phyloP scores from a whole-genome alignment of 2,329 filamentous ascomycete genomes.

The Aureobasidium sp. region DNA sequence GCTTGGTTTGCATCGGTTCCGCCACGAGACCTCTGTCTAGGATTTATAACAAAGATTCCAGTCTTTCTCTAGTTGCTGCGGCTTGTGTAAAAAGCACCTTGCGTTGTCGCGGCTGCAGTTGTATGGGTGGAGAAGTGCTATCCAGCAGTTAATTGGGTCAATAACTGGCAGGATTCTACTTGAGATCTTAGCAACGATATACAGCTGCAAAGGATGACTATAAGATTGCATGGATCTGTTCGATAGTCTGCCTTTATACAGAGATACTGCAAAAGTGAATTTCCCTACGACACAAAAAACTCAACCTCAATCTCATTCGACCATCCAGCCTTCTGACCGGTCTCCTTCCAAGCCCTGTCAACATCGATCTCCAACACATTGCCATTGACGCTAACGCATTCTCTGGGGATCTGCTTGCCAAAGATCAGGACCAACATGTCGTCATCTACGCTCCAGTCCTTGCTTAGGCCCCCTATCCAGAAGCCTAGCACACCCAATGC shows the following conservation, averaged over 20 bases:
- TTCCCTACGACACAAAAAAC: constrained; percentile 39
- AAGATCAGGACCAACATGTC: constrained; percentile 71
- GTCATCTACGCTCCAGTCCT: constrained; percentile 44
- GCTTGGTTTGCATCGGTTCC: no score
- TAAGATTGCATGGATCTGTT: not conserved
- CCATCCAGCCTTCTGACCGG: constrained; percentile 64
- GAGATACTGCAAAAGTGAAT: not conserved
- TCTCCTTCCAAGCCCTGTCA: constrained; percentile 67
- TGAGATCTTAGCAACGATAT: no score
- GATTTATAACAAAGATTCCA: no score
- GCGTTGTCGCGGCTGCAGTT: no score
- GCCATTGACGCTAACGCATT: constrained; percentile 29
- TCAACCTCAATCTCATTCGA: constrained; percentile 72
- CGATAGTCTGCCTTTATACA: not conserved
- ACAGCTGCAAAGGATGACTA: rapidly evolving
- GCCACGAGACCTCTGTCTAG: no score
- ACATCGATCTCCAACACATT: constrained; percentile 72
- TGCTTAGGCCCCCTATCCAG: constrained; percentile 4
- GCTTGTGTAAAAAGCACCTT: no score
- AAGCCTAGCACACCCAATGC: constrained; percentile 67
- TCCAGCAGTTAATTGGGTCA: no score
- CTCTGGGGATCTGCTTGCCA: constrained; percentile 58
- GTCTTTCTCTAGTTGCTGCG: no score
- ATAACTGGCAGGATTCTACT: no score
- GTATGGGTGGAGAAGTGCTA: no score